These are phyloP conservation scores for Betula pendula DNA, from an alignment of 306 rosid genomes.

Conservation along the genomic window DNA sequence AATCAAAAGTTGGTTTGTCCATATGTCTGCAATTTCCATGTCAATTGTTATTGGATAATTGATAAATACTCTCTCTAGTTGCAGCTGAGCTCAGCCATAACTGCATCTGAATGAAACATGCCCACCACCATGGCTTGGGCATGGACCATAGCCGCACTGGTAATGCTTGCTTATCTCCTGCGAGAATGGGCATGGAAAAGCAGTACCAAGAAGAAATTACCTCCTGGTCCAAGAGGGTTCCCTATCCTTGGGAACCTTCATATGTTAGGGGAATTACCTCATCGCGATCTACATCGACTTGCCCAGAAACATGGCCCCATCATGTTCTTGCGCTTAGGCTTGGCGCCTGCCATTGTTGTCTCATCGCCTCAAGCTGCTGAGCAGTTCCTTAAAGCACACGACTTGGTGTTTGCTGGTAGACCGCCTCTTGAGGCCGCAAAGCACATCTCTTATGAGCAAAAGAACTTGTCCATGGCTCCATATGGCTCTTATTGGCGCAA, in stretches of 20 bases:
- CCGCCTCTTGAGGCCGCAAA: conserved; percentile 45
- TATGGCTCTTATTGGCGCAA: conserved; percentile 75
- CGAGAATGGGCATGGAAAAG: conserved; percentile 25
- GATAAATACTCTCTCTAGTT: no score
- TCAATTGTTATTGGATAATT: no score
- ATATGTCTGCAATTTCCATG: no score
- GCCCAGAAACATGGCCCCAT: conserved; percentile 58
- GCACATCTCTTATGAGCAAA: conserved; percentile 47
- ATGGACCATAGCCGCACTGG: conserved; percentile 32
- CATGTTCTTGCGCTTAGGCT: conserved; percentile 56
- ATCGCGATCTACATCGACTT: conserved; percentile 43
- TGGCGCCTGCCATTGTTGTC: conserved; percentile 51
- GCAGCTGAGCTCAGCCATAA: no score
- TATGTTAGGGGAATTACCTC: conserved; percentile 51
- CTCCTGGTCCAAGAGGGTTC: conserved; percentile 75
- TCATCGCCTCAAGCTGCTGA: conserved; percentile 74
- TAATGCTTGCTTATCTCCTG: conserved; percentile 34
- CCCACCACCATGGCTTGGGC: conserved; percentile 14
- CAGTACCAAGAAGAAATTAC: conserved; percentile 35
- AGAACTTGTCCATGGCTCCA: conserved; percentile 31
- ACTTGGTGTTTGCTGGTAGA: conserved; percentile 57
- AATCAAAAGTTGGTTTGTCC: no score
- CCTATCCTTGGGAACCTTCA: conserved; percentile 63
- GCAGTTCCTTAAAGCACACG: conserved; percentile 62
- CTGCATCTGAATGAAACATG: neutral